Base-by-base conservation (phyloP, 768 basidiomycete genomes). In the Mrakia blollopis region DNA sequence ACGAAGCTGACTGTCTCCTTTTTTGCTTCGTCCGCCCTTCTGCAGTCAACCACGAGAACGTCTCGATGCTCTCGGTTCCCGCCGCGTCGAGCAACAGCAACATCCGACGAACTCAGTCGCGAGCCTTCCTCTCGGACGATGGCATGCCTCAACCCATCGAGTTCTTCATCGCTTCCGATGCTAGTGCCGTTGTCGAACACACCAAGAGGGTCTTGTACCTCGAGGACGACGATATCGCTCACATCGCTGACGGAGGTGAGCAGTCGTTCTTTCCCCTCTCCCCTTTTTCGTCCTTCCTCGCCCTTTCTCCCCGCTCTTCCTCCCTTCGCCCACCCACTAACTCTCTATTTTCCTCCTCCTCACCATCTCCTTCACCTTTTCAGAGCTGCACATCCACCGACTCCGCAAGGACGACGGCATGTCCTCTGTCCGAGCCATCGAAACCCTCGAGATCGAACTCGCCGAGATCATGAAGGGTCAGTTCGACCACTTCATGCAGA, bases 381-480 rank as follows among this genome's bases (percentile, higher is more conserved):
- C 74, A 83, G 94, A 98, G 85, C 90, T 99, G 69, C 95, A 99
- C 86, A 98, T 99, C 82, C 96, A 98, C 86, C 94, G 97, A 80
- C 90, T 98, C 77, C 93, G 97, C 80, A 90, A 93, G 83, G 89
- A 92, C 80, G 93, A 93, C 79, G 89, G 89, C 74, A 83, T 85
- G 82, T 86, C 85, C 18, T 84, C 92, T 35, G 96, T 94, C 47
- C 92, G 97, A 80, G 93, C 89, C 80, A 98, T 99, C 84, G 97
- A 98, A 86, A 97, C 94, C 8, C 89, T 99, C 80, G 97, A 98
- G 85, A 90, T 99, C 80, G 97, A 99, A 85, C 89, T 99, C 65
- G 96, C 96, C n/a, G 97, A 96, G 80, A 98, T 99, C 86, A 98
- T 98, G 97, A 99, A 99, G 88, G 97, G 97, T 83, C 93, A 94